These are phyloP conservation scores for Magnusiomyces paraingens DNA, from an alignment of 1,139 yeast genomes.

Conservation along the genomic window DNA sequence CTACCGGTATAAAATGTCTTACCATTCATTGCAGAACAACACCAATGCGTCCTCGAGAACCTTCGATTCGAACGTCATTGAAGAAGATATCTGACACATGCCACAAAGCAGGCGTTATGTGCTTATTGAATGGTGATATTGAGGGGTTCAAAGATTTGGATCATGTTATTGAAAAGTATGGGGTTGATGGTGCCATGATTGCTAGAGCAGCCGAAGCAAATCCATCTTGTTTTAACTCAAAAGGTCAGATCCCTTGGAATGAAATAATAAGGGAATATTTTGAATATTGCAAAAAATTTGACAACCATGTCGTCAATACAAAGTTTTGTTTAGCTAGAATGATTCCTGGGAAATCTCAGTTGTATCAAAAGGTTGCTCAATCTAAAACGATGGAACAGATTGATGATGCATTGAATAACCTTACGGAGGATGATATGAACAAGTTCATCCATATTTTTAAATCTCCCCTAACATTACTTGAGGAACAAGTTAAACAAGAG, in stretches of 20 bases:
- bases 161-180: constrained; percentile 47
- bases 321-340: constrained; percentile 75
- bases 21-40: constrained; percentile 90
- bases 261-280: constrained; percentile 50
- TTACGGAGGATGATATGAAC: background rate
- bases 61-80: constrained; percentile 56
- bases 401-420: constrained; percentile 6
- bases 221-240: constrained; percentile 60
- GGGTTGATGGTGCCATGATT: constrained; percentile 79
- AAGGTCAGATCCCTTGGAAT: constrained; percentile 43
- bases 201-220: constrained; percentile 87
- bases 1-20: constrained; percentile 76
- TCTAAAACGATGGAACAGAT: constrained; percentile 47
- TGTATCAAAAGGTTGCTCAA: constrained; percentile 52
- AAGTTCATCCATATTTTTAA: background rate
- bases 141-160: constrained; percentile 48
- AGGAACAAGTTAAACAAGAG: background rate
- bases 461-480: background rate
- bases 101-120: constrained; percentile 54
- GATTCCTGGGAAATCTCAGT: constrained; percentile 68
- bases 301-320: constrained; percentile 62
- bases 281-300: constrained; percentile 46
- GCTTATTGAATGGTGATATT: constrained; percentile 78
- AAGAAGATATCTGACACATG: constrained; percentile 58
- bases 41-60: constrained; percentile 82